Base-by-base conservation (phyloP, 2,329 filamentous ascomycete species). In the Teratosphaeria nubilosa region DNA sequence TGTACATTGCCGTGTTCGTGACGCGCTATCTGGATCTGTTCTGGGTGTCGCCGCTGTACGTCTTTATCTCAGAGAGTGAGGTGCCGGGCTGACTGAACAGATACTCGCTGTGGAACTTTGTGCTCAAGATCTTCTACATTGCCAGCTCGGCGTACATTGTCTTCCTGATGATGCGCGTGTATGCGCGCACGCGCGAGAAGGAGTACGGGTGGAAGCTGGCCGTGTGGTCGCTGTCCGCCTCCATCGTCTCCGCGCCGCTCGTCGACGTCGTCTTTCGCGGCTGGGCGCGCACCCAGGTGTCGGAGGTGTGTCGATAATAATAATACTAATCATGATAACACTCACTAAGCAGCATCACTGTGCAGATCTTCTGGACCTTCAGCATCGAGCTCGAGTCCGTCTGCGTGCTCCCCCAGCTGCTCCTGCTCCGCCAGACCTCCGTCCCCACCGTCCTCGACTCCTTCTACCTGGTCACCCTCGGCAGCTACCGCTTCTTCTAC, bases 361-460 rank as follows among this genome's bases (percentile, higher is more conserved):
- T 37, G 37, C 51, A 95, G 88, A 82, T 87, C 70, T 80, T 90
- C 62, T 95, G 90, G 88, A 82, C 86, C 59, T 96, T 96, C 75
- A 95, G 90, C 32, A 86, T 94, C 66, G 87, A 96, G 64, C 86
- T 97, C 68, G 92, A 97, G 75, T 92, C 90, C 34, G 84, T 95
- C 60, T 94, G 88, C 72, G 84, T 96, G 34, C 84, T 97, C 22
- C 92, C 92, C 0, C 92, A 97, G 72, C 85, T 97, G 1, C 82
- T 96, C 5, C 85, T 96, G 51, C 84, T 97, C 14, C 88, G 92
- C 60, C 91, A 96, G 73, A 96, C 92, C n/a, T 91, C 86, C 27
- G 90, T 96, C 0, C 92, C 92, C 0, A 97, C 92, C 54, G 92
- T 96, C 53, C 91, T 97, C 75, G 90, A 96, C 72, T 95, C 90